These are phyloP conservation scores for Tylopilus sp. DNA, from an alignment of 1,284 basidiomycete species.

Conservation along the genomic window DNA sequence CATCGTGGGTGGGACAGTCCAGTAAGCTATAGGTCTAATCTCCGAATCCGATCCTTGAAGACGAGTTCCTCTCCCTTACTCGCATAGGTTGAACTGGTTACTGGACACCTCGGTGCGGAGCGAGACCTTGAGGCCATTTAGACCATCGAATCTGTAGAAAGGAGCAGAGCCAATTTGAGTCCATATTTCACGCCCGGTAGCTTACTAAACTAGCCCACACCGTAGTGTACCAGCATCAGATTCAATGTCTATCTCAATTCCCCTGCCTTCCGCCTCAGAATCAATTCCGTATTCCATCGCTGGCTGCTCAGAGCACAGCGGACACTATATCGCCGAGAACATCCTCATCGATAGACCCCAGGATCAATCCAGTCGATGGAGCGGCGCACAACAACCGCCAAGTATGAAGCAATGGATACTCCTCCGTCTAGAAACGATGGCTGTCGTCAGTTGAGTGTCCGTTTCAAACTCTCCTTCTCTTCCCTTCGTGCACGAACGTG, in stretches of 20 bases:
- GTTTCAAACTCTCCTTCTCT: constrained; percentile 1
- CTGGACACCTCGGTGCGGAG: too few species aligned
- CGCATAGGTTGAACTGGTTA: too few species aligned
- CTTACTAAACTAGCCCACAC: neutral
- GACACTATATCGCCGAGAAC: constrained; percentile 63
- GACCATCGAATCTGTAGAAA: too few species aligned
- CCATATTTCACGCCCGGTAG: too few species aligned
- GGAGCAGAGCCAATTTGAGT: too few species aligned
- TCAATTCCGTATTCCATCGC: constrained; percentile 48
- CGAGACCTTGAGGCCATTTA: too few species aligned
- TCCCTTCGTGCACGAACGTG: neutral
- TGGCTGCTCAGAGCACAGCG: constrained; percentile 64
- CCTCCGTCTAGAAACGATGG: constrained; percentile 53
- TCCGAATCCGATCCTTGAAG: too few species aligned
- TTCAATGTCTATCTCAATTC: constrained; percentile 1
- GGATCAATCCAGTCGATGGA: constrained; percentile 71
- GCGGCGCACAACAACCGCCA: constrained; percentile 53
- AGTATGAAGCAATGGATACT: constrained; percentile 66
- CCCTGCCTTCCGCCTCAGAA: constrained; percentile 11
- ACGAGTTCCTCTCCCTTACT: too few species aligned
- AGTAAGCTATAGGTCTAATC: too few species aligned
- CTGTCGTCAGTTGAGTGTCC: constrained; percentile 60
- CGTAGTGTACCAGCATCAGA: too few species aligned
- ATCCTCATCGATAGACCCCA: constrained; percentile 59
- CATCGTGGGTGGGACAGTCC: too few species aligned